Conservation (phyloP, 2,329 filamentous ascomycete species). For the Claviceps arundinis region DNA sequence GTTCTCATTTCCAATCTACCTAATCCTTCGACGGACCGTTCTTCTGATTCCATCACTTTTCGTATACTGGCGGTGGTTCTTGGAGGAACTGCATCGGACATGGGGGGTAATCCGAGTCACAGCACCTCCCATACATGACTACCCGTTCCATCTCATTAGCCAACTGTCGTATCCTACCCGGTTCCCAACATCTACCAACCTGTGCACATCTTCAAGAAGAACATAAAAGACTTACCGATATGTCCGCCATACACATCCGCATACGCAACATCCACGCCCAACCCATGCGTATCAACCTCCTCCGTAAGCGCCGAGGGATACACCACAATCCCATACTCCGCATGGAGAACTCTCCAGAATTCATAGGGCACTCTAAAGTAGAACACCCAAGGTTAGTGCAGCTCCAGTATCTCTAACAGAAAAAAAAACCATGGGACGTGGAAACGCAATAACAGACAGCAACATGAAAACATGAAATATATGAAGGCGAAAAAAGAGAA, state of each 20-base stretch:
- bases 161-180: too few species aligned
- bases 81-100: constrained; percentile 25
- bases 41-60: constrained; percentile 7
- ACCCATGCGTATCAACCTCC: constrained; percentile 18
- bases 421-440: too few species aligned
- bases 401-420: background rate
- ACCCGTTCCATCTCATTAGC: background rate
- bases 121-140: constrained; percentile 24
- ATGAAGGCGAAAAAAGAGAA: too few species aligned
- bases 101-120: constrained; percentile 17
- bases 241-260: constrained; percentile 24
- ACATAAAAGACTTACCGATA: constrained; percentile 15
- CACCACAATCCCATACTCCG: constrained; percentile 27
- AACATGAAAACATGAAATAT: too few species aligned
- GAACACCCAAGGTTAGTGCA: too few species aligned
- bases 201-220: background rate
- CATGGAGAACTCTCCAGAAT: constrained; percentile 25
- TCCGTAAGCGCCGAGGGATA: constrained; percentile 27
- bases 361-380: constrained; percentile 20
- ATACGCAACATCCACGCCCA: constrained; percentile 22
- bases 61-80: constrained; percentile 24
- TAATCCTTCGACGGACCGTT: too few species aligned
- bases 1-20: background rate
- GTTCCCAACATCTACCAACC: background rate
- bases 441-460: background rate